phyloP scores from a whole-genome alignment of 768 basidiomycete species.

The Kwoniella botswanensis region DNA sequence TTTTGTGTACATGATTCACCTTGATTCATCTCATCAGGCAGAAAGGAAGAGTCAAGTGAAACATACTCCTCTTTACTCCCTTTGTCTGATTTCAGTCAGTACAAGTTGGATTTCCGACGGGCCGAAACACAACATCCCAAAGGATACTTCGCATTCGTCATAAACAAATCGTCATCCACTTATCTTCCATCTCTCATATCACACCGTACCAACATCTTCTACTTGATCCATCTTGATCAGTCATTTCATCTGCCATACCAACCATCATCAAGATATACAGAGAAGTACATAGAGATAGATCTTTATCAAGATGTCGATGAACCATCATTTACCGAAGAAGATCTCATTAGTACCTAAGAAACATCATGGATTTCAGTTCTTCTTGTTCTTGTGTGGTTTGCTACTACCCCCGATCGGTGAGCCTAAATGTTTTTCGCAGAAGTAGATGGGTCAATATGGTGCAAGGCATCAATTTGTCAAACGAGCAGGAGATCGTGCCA shows the following conservation, averaged over 20 bases:
- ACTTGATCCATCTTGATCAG: neutral
- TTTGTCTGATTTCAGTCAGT: neutral
- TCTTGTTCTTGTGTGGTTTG: constrained; percentile 86
- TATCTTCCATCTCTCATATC: neutral
- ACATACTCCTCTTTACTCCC: neutral
- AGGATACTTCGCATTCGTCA: neutral
- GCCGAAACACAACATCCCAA: neutral
- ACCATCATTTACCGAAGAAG: constrained; percentile 60
- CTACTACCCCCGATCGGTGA: constrained; percentile 88
- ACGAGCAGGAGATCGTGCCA: too few relatives aligned
- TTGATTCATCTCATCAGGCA: neutral
- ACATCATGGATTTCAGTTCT: constrained; percentile 78
- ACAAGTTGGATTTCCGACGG: neutral
- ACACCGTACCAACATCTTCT: neutral
- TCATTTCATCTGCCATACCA: too few relatives aligned
- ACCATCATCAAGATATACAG: too few relatives aligned
- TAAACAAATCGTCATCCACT: neutral
- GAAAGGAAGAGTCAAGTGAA: neutral
- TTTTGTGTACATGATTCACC: too few relatives aligned
- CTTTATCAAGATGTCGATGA: constrained; percentile 36
- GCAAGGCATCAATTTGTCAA: too few relatives aligned
- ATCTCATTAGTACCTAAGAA: constrained; percentile 70
- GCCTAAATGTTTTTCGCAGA: constrained; percentile 40
- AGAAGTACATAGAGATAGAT: neutral
- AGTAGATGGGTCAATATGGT: neutral